Evolutionary conservation across 208 protist genomes (phyloP), one percentile per base, ranked within the genome.

Genomic region (Chromosphaera perkinsii): DNA sequence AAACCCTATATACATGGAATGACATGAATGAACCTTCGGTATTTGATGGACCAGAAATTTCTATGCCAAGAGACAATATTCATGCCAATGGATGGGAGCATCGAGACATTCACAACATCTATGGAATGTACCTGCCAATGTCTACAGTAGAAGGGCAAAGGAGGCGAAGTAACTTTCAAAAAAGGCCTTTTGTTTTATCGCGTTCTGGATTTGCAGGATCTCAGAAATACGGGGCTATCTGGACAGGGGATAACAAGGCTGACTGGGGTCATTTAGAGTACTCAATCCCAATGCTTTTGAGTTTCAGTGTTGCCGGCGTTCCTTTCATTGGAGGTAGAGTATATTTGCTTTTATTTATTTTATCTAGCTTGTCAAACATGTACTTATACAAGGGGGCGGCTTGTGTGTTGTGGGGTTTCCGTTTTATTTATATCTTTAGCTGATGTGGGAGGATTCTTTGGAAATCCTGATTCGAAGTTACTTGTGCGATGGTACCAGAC

Each of bases 21-120:
- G 95, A 98, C 84, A 99, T 98, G 96, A 98, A 99, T 73, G 88
- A 95, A 80, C 95, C 95, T 2, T 95, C 91, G 0, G 92, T 98
- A 4, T 98, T 98, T 77, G 86, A 91, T 60, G 90, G 85, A 1
- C 86, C 85, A 27, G 90, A 94, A 49, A 83, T 90, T 37, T 93
- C 92, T 1, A 97, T 98, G 90, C 63, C 78, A 43, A 91, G 92
- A 70, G 84, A 94, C 47, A 84, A 80, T 2, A 66, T 93, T 22
- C 92, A 96, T 74, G 61, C 66, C 2, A 74, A 77, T 33, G 58
- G 39, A 14, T 81, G 91, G 1, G 81, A 93, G 66, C 94, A 98
- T 79, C 81, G 94, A 48, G 88, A 95, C 56, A 61, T 98, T 27
- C 96, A 99, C 84, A 99, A 99, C 79, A 77, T 94, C 47, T 99